phyloP scores from a whole-genome alignment of 1,139 yeast species.

The Kodamaea plutei region DNA sequence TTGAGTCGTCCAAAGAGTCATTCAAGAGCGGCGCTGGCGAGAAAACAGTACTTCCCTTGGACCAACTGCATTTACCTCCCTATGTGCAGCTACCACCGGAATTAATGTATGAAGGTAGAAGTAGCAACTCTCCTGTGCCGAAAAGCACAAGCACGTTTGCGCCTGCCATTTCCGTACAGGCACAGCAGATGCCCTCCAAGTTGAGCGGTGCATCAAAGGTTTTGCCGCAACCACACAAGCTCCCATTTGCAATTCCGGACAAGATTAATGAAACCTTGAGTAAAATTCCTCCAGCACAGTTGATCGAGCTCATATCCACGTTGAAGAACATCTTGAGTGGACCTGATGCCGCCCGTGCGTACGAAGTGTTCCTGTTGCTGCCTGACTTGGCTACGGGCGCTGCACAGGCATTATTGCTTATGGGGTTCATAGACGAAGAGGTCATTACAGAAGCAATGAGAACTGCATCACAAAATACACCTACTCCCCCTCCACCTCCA shows the following conservation, averaged over 20 bases:
- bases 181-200: slow-evolving; percentile 36
- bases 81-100: slow-evolving; percentile 54
- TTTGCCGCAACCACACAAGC: slow-evolving; percentile 45
- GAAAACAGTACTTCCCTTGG: slow-evolving; percentile 40
- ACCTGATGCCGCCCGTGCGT: slow-evolving; percentile 47
- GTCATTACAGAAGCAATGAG: slow-evolving; percentile 51
- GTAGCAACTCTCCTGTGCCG: background rate
- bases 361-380: slow-evolving; percentile 50
- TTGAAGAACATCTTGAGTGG: slow-evolving; percentile 51
- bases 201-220: slow-evolving; percentile 47
- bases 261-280: slow-evolving; percentile 53
- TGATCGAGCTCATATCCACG: slow-evolving; percentile 63
- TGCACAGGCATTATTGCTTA: slow-evolving; percentile 67
- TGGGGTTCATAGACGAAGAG: slow-evolving; percentile 69
- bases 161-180: slow-evolving; percentile 7
- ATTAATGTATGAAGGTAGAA: slow-evolving; percentile 23
- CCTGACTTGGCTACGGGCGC: slow-evolving; percentile 61
- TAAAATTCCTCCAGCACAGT: slow-evolving; percentile 62
- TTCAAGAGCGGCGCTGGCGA: slow-evolving; percentile 29
- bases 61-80: slow-evolving; percentile 45
- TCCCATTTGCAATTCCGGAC: slow-evolving; percentile 47
- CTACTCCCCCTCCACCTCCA: slow-evolving; percentile 14
- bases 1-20: slow-evolving; percentile 62
- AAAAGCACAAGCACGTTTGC: slow-evolving; percentile 7
- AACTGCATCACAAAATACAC: slow-evolving; percentile 25